phyloP scores from a whole-genome alignment of 768 basidiomycete genomes.

The Pholiota molesta region DNA sequence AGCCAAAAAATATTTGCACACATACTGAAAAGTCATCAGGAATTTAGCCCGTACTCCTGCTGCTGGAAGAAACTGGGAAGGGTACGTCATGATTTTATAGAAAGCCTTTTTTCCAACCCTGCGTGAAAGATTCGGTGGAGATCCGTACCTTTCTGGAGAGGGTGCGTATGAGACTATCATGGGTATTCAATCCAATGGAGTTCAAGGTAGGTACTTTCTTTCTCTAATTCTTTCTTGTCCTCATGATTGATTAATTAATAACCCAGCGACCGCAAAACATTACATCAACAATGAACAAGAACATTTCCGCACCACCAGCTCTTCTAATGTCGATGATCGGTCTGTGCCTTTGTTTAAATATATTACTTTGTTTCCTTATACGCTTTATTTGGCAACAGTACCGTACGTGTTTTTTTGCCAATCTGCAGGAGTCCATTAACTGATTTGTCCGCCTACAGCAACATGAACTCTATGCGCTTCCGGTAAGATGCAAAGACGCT shows the following conservation, averaged over 20 bases:
- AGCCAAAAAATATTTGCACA: background rate
- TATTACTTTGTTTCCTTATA: background rate
- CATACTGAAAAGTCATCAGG: slow-evolving; percentile 26
- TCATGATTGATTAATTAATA: background rate
- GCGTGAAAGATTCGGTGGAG: slow-evolving; percentile 45
- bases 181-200: slow-evolving; percentile 56
- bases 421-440: background rate
- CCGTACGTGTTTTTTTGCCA: slow-evolving; percentile 29
- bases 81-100: slow-evolving; percentile 28
- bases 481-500: slow-evolving; percentile 32
- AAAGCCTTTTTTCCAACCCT: background rate
- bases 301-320: slow-evolving; percentile 44
- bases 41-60: slow-evolving; percentile 48
- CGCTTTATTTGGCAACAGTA: slow-evolving; percentile 24
- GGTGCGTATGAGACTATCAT: slow-evolving; percentile 55
- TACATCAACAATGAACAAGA: slow-evolving; percentile 54
- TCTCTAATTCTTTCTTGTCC: background rate
- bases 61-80: slow-evolving; percentile 57
- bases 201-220: slow-evolving; percentile 35
- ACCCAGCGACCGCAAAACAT: slow-evolving; percentile 43
- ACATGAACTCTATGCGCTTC: slow-evolving; percentile 61
- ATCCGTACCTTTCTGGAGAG: slow-evolving; percentile 57
- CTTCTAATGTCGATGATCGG: slow-evolving; percentile 48
- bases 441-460: slow-evolving; percentile 29
- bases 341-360: slow-evolving; percentile 18